Conservation (phyloP, 2,329 filamentous ascomycete species). For the Aspergillus jensenii region DNA sequence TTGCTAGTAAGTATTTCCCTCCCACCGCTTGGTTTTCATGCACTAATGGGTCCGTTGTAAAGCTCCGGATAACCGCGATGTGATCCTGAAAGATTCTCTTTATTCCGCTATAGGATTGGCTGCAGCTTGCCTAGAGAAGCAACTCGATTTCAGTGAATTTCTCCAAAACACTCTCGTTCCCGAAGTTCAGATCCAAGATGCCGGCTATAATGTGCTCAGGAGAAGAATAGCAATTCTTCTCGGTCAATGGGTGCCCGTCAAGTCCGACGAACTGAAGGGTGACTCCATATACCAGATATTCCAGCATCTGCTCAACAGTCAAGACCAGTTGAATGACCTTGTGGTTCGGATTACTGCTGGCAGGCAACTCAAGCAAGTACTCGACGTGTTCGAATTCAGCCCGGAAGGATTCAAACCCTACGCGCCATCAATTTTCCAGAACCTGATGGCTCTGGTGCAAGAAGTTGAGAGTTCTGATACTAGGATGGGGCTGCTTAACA, state of each 20-base stretch:
- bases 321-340: slow-evolving; percentile 79
- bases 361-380: slow-evolving; percentile 74
- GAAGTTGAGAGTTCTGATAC: slow-evolving; percentile 82
- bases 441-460: slow-evolving; percentile 74
- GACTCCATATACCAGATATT: slow-evolving; percentile 84
- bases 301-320: slow-evolving; percentile 75
- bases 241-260: slow-evolving; percentile 84
- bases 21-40: not conserved
- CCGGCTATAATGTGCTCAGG: slow-evolving; percentile 76
- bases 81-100: slow-evolving; percentile 87
- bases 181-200: slow-evolving; percentile 70
- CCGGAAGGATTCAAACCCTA: slow-evolving; percentile 73
- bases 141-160: slow-evolving; percentile 81
- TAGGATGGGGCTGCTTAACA: slow-evolving; percentile 85
- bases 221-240: slow-evolving; percentile 85
- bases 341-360: slow-evolving; percentile 91
- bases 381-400: slow-evolving; percentile 82
- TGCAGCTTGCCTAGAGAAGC: slow-evolving; percentile 69
- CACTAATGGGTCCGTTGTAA: slow-evolving; percentile 17
- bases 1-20: slow-evolving; percentile 57
- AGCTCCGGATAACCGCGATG: slow-evolving; percentile 63
- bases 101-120: slow-evolving; percentile 91
- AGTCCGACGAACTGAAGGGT: slow-evolving; percentile 66
- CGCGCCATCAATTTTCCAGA: slow-evolving; percentile 69
- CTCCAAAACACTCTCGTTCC: slow-evolving; percentile 71